phyloP scores from a whole-genome alignment of 108 stramenopile species.

The Parietichytrium sp. region DNA sequence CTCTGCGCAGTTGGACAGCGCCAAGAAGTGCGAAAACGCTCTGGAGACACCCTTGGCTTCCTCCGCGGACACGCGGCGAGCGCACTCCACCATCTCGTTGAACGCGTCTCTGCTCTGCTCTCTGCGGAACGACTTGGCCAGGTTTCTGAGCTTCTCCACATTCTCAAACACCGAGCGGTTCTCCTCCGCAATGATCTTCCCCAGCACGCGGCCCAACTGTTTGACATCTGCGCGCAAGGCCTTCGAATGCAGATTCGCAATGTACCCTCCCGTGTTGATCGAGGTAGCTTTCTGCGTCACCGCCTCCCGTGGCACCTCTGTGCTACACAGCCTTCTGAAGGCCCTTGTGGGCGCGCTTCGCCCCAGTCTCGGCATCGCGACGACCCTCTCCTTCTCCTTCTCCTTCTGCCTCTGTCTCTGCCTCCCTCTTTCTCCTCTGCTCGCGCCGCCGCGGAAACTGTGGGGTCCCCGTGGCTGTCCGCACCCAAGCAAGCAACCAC shows the following conservation, averaged over 20 bases:
- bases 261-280: no score
- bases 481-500: no score
- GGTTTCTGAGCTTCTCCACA: constrained; percentile 39
- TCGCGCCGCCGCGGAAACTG: no score
- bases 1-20: constrained; percentile 58
- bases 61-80: not conserved
- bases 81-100: constrained; percentile 41
- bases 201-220: constrained; percentile 28
- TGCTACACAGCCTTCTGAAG: no score
- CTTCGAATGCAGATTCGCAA: not conserved
- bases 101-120: constrained; percentile 43
- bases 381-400: no score
- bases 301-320: no score
- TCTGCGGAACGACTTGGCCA: constrained; percentile 40
- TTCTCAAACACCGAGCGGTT: not conserved
- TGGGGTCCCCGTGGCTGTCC: no score
- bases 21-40: constrained; percentile 57
- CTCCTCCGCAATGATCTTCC: not conserved
- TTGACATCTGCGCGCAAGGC: constrained; percentile 37
- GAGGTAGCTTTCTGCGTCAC: no score
- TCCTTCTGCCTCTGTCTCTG: no score
- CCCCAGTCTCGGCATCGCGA: no score
- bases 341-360: no score
- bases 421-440: no score
- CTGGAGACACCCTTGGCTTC: constrained; percentile 45